Evolutionary conservation across 371 early-diverging fungal genomes (phyloP), one percentile per base, ranked within the genome.

Genomic region (Entomophthora muscae): DNA sequence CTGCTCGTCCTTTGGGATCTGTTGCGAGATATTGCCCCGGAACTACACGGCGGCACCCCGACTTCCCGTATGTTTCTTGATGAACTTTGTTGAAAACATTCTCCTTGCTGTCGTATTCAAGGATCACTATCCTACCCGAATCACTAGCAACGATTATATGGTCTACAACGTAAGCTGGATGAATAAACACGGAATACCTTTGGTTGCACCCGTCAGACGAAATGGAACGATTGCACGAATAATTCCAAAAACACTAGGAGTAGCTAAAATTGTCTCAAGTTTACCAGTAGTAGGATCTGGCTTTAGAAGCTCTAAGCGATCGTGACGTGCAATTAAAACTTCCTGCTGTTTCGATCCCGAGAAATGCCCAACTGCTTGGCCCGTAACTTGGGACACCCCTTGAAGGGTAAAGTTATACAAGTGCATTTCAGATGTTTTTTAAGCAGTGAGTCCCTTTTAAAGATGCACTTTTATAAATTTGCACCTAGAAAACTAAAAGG

Each of bases 1-100:
- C 85, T 2, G 97, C 95, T 61, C 98, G 82, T 17, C 98, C 98
- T 58, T 91, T 90, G 0, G 98, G 98, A 76, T 98, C 98, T 1
- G 83, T 76, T 1, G 97, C 93, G 32, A 97, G 76, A 64, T 93
- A 95, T 74, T 97, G 91, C 23, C 97, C 97, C 1, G 98, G 92
- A 0, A 95, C 90, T 33, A 87, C 83, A 56, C 98, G 77, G 54
- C 98, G 78, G 61, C 82, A 78, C 13, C 98, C 98, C 17, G 90
- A 83, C 69, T 93, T 93, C n/a, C 97, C 98, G 72, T 79, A 95
- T 0, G 93, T 92, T 66, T 98, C 97, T 73, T 87, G 83, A 69
- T 94, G 95, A 5, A 95, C 84, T 66, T 82, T 81, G 28, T 79
- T 83, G 68, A 96, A 93, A 12, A 71, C 72, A 66, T 88, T 86